These are phyloP conservation scores for Cordyceps cicadae DNA, from an alignment of 2,329 filamentous ascomycete species.

Conservation along the genomic window DNA sequence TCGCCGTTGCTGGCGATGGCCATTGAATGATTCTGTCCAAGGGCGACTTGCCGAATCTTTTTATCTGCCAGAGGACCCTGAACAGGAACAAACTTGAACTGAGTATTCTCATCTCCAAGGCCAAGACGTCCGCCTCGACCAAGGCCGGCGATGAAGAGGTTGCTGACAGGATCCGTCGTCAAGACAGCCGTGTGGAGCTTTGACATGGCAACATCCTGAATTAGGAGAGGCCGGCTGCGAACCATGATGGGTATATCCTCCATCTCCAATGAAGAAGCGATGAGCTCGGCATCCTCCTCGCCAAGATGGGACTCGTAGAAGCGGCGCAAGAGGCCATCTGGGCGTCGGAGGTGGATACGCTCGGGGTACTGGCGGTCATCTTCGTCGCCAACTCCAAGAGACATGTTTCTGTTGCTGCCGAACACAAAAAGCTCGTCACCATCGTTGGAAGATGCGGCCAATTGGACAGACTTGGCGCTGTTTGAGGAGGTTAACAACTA, in stretches of 20 bases:
- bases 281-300: conserved; percentile 28
- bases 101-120: conserved; percentile 79
- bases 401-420: conserved; percentile 93
- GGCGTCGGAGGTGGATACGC: conserved; percentile 66
- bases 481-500: not conserved
- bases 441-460: conserved; percentile 13
- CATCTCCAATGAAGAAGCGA: conserved; percentile 22
- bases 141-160: conserved; percentile 87
- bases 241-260: conserved; percentile 64
- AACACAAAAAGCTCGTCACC: conserved; percentile 90
- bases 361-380: conserved; percentile 93
- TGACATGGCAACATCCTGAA: conserved; percentile 77
- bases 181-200: conserved; percentile 88
- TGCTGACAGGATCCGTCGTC: conserved; percentile 78
- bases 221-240: conserved; percentile 60
- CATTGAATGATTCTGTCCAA: conserved; percentile 87
- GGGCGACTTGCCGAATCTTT: conserved; percentile 65
- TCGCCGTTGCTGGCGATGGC: conserved; percentile 81
- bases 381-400: conserved; percentile 87
- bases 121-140: conserved; percentile 85
- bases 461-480: not conserved
- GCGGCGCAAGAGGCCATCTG: conserved; percentile 64
- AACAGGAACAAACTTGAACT: conserved; percentile 78
- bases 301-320: conserved; percentile 64
- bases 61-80: conserved; percentile 68